phyloP scores from a whole-genome alignment of 2,329 filamentous ascomycete genomes.

The Fusarium praegraminearum region DNA sequence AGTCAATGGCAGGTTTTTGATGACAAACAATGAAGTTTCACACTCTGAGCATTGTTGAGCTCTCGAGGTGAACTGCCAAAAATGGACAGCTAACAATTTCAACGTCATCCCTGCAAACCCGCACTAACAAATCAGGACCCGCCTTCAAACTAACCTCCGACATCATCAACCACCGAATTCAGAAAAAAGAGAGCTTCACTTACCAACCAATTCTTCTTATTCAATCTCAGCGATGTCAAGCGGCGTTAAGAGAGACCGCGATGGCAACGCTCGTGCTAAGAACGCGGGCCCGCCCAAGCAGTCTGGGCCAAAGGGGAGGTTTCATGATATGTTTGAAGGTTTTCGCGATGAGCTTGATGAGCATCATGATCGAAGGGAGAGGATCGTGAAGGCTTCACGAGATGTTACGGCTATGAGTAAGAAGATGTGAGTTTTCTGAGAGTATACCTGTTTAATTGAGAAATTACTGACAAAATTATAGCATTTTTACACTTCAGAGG shows the following conservation, averaged over 20 bases:
- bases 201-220: background rate
- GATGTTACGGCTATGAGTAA: conserved; percentile 96
- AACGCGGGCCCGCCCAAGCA: conserved; percentile 44
- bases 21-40: conserved; percentile 18
- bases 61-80: conserved; percentile 30
- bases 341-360: conserved; percentile 92
- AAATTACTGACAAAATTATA: conserved; percentile 32
- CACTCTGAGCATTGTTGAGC: background rate
- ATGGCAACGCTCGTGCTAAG: conserved; percentile 62
- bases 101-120: conserved; percentile 40
- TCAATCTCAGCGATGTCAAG: conserved; percentile 22
- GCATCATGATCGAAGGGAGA: conserved; percentile 92
- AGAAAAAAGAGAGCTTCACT: conserved; percentile 4
- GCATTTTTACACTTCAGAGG: conserved; percentile 58
- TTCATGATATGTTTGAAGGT: conserved; percentile 82
- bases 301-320: conserved; percentile 55
- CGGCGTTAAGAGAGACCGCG: conserved; percentile 49
- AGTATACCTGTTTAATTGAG: rapidly evolving
- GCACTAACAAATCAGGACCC: conserved; percentile 39
- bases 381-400: conserved; percentile 88
- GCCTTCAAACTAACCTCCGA: conserved; percentile 36
- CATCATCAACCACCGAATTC: conserved; percentile 35
- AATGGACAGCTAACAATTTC: conserved; percentile 43
- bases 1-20: conserved; percentile 22
- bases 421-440: conserved; percentile 78